Evolutionary conservation across 129 eudicot species (phyloP), one percentile per base, ranked within the genome.

Genomic region (Smallanthus sonchifolius): DNA sequence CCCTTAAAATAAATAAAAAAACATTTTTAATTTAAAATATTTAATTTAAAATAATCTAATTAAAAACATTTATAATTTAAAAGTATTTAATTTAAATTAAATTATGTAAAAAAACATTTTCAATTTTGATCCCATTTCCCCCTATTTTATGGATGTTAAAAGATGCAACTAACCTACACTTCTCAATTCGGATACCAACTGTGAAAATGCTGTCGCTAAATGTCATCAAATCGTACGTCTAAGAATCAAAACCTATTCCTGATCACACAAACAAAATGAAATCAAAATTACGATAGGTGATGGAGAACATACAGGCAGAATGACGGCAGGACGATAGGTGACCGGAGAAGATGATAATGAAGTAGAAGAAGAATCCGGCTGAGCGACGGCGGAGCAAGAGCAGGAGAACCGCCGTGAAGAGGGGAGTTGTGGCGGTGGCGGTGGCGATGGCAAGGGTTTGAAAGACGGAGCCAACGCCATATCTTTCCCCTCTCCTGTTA

Each of bases 261-360:
- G 16, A 64, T 20, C 42, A 42, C 69, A 73, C 10, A 28, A 37
- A 40, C 3, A 30, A 1, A 44, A 16, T 39, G 42, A 37, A 49
- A 15, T 20, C 28, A 76, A 47, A 8, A 24, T 20, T 69, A 65
- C 17, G 11, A 20, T 32, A 4, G 7, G 16, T 42, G 35, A 19
- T 16, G 15, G 30, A 70, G 45, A 17, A 54, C 32, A 8, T 16
- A 54, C 60, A 54, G 56, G 56, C 10, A 44, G 55, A 35, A 89
- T 87, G 81, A 92, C 88, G 36, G 98, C 98, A 56, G 98, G 96
- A 64, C 96, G 95, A 47, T 70, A 68, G 68, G 85, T 15, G 83
- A 87, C 30, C 70, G 87, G 52, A 45, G 85, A 55, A 45, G 88
- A 16, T 61, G 86, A 61, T 43, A 56, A 48, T 24, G 83, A 71